Evolutionary conservation across 495 filamentous ascomycete species (phyloP).

Genomic region (Aspergillus carlsbadensis): DNA sequence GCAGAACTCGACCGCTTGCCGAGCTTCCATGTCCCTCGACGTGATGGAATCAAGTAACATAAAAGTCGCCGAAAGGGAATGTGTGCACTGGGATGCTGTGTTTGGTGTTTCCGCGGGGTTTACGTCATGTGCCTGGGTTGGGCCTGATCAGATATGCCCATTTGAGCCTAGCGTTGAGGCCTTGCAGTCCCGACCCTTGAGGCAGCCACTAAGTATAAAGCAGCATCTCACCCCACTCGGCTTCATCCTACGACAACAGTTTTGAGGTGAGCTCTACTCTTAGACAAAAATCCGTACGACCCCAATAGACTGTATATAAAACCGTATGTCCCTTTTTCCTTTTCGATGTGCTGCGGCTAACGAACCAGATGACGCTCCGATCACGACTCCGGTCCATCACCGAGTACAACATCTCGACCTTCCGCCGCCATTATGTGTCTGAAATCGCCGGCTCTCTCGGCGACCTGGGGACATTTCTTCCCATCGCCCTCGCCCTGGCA

Average conservation of each 20-base stretch:
- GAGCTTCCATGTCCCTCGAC: no score
- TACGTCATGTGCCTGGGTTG: not conserved
- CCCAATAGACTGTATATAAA: not conserved
- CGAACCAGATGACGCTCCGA: conserved; percentile 26
- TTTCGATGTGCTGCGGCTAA: not conserved
- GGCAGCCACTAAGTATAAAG: not conserved
- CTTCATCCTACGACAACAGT: not conserved
- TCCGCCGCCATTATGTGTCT: conserved; percentile 59
- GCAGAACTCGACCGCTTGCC: no score
- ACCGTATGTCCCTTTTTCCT: not conserved
- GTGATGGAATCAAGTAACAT: no score
- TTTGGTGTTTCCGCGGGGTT: not conserved
- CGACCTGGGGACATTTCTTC: conserved; percentile 88
- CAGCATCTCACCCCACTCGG: not conserved
- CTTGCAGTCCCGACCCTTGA: not conserved
- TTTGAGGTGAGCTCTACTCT: not conserved
- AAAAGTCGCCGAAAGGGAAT: no score
- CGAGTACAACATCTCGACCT: conserved; percentile 33
- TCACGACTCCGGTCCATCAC: conserved; percentile 33
- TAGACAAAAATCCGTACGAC: not conserved
- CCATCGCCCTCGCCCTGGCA: conserved; percentile 80
- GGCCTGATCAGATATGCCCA: not conserved
- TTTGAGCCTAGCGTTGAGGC: not conserved
- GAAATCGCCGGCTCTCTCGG: conserved; percentile 91
- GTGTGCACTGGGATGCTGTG: no score